Evolutionary conservation across 2,329 filamentous ascomycete genomes (phyloP).

Genomic region (Aspergillus fumigatiaffinis): DNA sequence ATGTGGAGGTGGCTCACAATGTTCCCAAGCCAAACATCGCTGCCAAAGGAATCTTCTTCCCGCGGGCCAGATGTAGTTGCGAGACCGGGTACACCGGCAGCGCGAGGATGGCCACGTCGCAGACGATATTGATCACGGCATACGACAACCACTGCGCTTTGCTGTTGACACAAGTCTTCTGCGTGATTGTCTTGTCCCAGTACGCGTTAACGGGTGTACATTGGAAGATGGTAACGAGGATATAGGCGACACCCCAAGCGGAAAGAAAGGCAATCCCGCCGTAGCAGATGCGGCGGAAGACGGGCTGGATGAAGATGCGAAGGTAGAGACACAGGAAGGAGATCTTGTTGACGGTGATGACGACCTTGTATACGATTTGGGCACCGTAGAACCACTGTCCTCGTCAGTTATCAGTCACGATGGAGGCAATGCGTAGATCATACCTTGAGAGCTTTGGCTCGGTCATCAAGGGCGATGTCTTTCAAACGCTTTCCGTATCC

Average conservation of each 20-base stretch:
- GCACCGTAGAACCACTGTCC: constrained; percentile 45
- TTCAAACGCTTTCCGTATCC: constrained; percentile 27
- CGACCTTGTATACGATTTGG: constrained; percentile 54
- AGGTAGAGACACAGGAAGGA: constrained; percentile 54
- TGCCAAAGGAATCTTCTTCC: constrained; percentile 17
- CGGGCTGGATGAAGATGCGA: constrained; percentile 46
- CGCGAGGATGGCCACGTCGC: constrained; percentile 20
- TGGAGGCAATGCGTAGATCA: background rate
- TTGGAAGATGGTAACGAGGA: constrained; percentile 20
- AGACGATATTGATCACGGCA: constrained; percentile 22
- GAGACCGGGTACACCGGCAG: constrained; percentile 21
- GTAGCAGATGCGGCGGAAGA: constrained; percentile 46
- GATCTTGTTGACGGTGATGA: constrained; percentile 51
- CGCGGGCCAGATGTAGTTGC: constrained; percentile 14
- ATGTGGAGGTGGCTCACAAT: constrained; percentile 14
- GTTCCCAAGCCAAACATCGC: constrained; percentile 20
- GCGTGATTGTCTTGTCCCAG: constrained; percentile 17
- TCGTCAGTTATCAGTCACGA: background rate
- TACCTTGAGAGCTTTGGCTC: constrained; percentile 21
- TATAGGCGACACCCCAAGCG: constrained; percentile 14
- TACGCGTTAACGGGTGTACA: constrained; percentile 19
- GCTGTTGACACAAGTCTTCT: constrained; percentile 20
- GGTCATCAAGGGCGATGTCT: constrained; percentile 18
- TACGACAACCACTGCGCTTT: constrained; percentile 18
- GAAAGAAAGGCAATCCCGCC: constrained; percentile 14